Percentiles rank a stretch among this genome's conserved stretches.
These are phyloP conservation scores for Prunella vulgaris DNA, from an alignment of 257 asterid genomes.

Conservation along the genomic window DNA sequence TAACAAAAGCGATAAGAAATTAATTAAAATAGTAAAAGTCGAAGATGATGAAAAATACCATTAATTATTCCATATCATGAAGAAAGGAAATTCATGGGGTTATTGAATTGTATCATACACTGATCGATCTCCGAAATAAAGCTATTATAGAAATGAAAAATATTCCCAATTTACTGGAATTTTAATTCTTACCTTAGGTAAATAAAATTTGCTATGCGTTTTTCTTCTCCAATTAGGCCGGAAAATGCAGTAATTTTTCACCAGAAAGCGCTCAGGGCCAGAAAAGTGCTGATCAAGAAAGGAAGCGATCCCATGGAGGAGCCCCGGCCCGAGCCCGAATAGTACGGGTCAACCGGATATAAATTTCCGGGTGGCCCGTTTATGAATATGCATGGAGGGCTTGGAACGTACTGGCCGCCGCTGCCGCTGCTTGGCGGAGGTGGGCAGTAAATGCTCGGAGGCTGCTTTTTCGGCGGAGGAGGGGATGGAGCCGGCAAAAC, in stretches of 20 bases:
- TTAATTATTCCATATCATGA: constrained; percentile 3
- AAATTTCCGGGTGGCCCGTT: constrained; percentile 77
- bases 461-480: constrained; percentile 39
- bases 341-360: constrained; percentile 47
- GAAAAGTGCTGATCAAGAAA: constrained; percentile 27
- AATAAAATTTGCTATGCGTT: background rate
- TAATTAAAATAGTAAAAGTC: background rate
- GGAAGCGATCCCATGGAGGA: constrained; percentile 18
- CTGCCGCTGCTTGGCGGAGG: constrained; percentile 69
- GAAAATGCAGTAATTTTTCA: constrained; percentile 1
- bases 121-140: constrained; percentile 10
- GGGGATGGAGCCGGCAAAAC: constrained; percentile 51
- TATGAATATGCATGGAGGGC: constrained; percentile 54
- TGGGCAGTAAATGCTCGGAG: constrained; percentile 53
- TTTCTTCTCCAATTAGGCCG: background rate
- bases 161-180: background rate
- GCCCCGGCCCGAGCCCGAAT: constrained; percentile 33
- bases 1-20: background rate
- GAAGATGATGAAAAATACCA: background rate
- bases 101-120: constrained; percentile 23
- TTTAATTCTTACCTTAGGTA: background rate
- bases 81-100: constrained; percentile 11
- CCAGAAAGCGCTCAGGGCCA: constrained; percentile 29
- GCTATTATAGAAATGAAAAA: constrained; percentile 5
- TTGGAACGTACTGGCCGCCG: constrained; percentile 34